These are phyloP conservation scores for Diversispora epigaea DNA, from an alignment of 192 early-diverging fungal species.

Conservation along the genomic window DNA sequence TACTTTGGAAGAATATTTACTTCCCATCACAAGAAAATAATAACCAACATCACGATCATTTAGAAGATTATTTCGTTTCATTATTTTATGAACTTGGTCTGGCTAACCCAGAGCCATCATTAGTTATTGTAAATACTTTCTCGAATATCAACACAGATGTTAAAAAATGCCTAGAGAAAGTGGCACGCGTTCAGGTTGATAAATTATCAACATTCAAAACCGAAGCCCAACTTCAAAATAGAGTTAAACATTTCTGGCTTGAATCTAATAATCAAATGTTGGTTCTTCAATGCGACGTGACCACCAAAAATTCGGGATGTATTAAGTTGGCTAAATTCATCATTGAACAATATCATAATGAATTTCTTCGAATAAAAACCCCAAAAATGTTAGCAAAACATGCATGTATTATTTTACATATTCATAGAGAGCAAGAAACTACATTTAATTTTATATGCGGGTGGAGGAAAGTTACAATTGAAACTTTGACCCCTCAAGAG, in stretches of 20 bases:
- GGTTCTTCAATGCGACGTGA: slow-evolving; percentile 16
- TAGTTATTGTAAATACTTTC: slow-evolving; percentile 18
- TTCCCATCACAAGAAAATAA: slow-evolving; percentile 10
- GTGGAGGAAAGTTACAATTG: slow-evolving; percentile 17
- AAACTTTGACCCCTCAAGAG: slow-evolving; percentile 21
- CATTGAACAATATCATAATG: slow-evolving; percentile 16
- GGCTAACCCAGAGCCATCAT: neutral
- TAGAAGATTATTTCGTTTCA: neutral
- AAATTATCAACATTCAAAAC: slow-evolving; percentile 19
- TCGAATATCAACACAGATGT: slow-evolving; percentile 27
- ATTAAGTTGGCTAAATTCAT: slow-evolving; percentile 31
- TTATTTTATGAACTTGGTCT: neutral
- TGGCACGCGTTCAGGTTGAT: neutral
- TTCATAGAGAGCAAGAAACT: slow-evolving; percentile 1
- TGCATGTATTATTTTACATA: slow-evolving; percentile 30
- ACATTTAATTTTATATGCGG: slow-evolving; percentile 27
- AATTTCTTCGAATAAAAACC: neutral
- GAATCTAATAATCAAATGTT: neutral
- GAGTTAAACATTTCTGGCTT: slow-evolving; percentile 9
- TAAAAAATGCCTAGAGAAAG: neutral
- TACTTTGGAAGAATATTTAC: slow-evolving; percentile 16
- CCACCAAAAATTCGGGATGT: slow-evolving; percentile 7
- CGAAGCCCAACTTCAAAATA: neutral
- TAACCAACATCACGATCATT: neutral
- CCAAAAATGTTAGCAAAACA: neutral